A percentile compares a stretch with the other conserved stretches of the same genome.
Evolutionary conservation across 306 rosid species (phyloP).

Genomic region (Trichosanthes truncata): DNA sequence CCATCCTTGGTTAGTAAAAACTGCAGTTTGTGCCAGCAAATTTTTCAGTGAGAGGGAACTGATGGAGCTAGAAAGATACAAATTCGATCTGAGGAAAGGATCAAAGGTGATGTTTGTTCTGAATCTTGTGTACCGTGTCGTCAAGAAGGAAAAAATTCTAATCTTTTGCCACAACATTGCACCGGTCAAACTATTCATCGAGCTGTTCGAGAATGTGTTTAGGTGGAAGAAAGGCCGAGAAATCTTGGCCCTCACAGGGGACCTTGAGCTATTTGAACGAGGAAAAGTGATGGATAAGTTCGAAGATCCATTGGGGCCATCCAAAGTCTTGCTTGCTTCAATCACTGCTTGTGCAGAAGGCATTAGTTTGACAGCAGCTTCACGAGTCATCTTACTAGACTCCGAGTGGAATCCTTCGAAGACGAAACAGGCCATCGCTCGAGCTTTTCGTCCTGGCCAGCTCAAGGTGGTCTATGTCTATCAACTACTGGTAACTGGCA

Average conservation of each 20-base stretch:
- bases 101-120: conserved; percentile 78
- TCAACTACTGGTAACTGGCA: conserved; percentile 72
- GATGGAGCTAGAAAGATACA: conserved; percentile 47
- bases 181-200: conserved; percentile 60
- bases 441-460: conserved; percentile 94
- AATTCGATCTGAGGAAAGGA: conserved; percentile 63
- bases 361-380: conserved; percentile 90
- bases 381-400: conserved; percentile 78
- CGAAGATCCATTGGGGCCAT: conserved; percentile 60
- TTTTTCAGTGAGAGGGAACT: conserved; percentile 37
- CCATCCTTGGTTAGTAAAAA: conserved; percentile 86
- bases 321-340: conserved; percentile 87
- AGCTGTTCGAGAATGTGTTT: conserved; percentile 66
- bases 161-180: conserved; percentile 92
- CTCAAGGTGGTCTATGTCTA: conserved; percentile 79
- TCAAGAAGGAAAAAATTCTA: conserved; percentile 63
- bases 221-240: conserved; percentile 66
- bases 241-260: conserved; percentile 72
- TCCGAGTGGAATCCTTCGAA: conserved; percentile 96
- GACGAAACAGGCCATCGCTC: conserved; percentile 90
- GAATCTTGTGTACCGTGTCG: conserved; percentile 65
- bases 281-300: conserved; percentile 84
- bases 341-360: conserved; percentile 97
- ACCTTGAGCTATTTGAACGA: conserved; percentile 78
- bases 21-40: conserved; percentile 58